phyloP scores from a whole-genome alignment of 1,139 yeast genomes.

The Suhomyces bokatorum region DNA sequence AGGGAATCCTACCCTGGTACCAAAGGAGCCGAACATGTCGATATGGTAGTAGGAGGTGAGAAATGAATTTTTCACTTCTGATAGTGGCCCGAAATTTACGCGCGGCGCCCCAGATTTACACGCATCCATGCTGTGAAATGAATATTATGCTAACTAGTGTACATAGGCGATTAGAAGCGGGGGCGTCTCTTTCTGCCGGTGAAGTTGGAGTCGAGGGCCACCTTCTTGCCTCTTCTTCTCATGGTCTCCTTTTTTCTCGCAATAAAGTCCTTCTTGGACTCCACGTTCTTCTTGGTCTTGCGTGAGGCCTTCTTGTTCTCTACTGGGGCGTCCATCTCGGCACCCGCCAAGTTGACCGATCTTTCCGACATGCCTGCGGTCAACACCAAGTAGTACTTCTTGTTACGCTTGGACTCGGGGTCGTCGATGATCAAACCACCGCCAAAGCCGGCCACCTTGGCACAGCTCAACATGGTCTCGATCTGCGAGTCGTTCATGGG shows the following conservation, averaged over 20 bases:
- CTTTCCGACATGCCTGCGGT: constrained; percentile 82
- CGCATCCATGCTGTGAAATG: constrained; percentile 2
- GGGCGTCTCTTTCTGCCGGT: constrained; percentile 93
- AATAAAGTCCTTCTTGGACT: constrained; percentile 78
- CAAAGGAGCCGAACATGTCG: constrained; percentile 20
- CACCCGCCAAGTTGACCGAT: constrained; percentile 72
- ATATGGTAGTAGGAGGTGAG: neutral
- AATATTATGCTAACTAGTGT: constrained; percentile 8
- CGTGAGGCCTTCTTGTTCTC: constrained; percentile 46
- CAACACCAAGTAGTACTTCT: constrained; percentile 84
- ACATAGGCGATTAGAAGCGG: constrained; percentile 50
- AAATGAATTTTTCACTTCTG: constrained; percentile 4
- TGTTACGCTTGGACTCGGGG: constrained; percentile 88
- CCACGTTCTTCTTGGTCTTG: constrained; percentile 58
- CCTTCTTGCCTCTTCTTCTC: constrained; percentile 87
- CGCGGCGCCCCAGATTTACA: neutral
- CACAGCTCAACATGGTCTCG: constrained; percentile 74
- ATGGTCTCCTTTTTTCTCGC: constrained; percentile 89
- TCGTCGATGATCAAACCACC: constrained; percentile 95
- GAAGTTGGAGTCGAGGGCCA: constrained; percentile 87
- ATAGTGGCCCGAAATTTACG: constrained; percentile 1
- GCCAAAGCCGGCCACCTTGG: constrained; percentile 92
- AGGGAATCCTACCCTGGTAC: constrained; percentile 14
- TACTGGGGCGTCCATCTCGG: constrained; percentile 68
- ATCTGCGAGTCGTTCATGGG: constrained; percentile 89